Percentiles rank a stretch among this genome's conserved stretches.
Conservation (phyloP, 768 basidiomycete species). For the Podaxis rugospora region DNA sequence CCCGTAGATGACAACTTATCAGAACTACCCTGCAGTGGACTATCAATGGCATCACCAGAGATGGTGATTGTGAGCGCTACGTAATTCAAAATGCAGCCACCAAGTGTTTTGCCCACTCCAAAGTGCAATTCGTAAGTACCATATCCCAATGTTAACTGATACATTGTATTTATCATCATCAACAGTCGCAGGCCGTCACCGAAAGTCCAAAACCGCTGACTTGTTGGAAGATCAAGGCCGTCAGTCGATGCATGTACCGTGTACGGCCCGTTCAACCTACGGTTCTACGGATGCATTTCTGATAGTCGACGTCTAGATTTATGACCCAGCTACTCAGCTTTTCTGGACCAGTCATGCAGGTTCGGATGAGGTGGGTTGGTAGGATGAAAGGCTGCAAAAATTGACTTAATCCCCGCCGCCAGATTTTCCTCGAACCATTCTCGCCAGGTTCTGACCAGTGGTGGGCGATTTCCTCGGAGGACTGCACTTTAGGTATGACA, state of each 20-base stretch:
- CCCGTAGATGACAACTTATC: not conserved
- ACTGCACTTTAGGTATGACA: not conserved
- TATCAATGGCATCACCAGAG: not conserved
- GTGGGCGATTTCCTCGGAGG: constrained; percentile 8
- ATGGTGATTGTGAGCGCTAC: not conserved
- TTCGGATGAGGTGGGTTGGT: not conserved
- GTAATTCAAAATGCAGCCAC: not conserved
- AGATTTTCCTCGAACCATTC: constrained; percentile 8
- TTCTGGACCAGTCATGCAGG: constrained; percentile 4
- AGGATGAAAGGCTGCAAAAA: too few relatives aligned
- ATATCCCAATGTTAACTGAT: not conserved
- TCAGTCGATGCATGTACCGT: constrained; percentile 6
- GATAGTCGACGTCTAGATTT: not conserved
- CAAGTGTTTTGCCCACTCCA: not conserved
- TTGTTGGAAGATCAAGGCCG: constrained; percentile 6
- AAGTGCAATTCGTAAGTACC: not conserved
- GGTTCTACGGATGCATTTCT: not conserved
- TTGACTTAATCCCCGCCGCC: not conserved
- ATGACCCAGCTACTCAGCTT: constrained; percentile 3
- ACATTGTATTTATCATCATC: not conserved
- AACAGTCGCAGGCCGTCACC: not conserved
- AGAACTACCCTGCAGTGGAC: not conserved
- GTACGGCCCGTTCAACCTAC: not conserved
- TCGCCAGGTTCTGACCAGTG: constrained; percentile 7
- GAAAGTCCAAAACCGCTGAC: constrained; percentile 5